Base-by-base conservation (phyloP, 106 monocot genomes). In the Dendrobium nobile region DNA sequence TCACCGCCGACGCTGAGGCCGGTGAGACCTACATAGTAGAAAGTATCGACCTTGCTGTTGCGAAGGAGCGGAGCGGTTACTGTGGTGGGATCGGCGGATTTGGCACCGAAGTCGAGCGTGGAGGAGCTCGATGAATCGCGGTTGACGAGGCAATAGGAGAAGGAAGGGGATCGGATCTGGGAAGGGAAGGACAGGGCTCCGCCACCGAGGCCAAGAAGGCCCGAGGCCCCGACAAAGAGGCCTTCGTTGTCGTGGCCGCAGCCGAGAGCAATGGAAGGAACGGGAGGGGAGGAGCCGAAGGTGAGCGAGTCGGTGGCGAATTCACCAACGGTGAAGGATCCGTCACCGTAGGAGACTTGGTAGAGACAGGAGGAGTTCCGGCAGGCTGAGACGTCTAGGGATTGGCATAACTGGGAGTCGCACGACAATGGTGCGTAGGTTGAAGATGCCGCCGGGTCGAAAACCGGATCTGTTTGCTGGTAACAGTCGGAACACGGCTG, bases 231-330 rank as follows among this genome's bases (percentile, higher is more conserved):
- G 27, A 90, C 89, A 81, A 92, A 92, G 43, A 92, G 84, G 8
- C 92, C 92, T 72, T 92, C 88, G 78, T 92, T 92, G 79, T 90
- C 89, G 79, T 90, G 92, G 42, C 92, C 92, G 84, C 92, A 92
- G 10, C 89, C 92, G 75, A 92, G 51, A 9, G 92, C 92, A 37
- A 92, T 54, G 37, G 64, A 26, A 13, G 27, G 43, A 4, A 88
- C 86, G 4, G 89, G 82, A 13, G 33, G 3, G 41, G 82, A 81
- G 54, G 54, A 76, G 8, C 82, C 84, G 80, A 92, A 86, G 55
- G 92, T 77, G 16, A 92, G 17, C 15, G 85, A 79, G n/a, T 92
- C 92, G 41, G 80, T 83, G 44, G 79, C 86, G 79, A 92, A 88
- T 43, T 92, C 92, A 6, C 92, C 92, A 59, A 92, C 89, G 67